These are phyloP conservation scores for Chrysosporium queenslandicum DNA, from an alignment of 2,329 filamentous ascomycete genomes.

Conservation along the genomic window DNA sequence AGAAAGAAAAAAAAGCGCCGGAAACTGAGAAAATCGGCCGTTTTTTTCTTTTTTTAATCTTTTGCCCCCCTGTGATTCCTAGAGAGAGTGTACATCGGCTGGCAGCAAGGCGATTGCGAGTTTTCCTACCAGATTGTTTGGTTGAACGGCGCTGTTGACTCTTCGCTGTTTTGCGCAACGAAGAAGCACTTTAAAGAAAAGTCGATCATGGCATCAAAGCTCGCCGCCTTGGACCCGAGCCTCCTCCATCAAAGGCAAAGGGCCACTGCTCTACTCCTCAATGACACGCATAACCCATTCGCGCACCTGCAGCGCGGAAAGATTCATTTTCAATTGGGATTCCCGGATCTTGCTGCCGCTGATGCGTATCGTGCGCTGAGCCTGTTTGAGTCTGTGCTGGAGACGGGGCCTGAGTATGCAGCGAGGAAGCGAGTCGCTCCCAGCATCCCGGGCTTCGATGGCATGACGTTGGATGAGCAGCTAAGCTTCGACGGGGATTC, in stretches of 20 bases:
- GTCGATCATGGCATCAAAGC: neutral
- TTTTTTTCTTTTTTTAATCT: no score
- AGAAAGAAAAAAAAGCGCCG: neutral
- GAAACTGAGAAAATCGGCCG: no score
- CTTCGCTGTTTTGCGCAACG: no score
- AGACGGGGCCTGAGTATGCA: slow-evolving; percentile 73
- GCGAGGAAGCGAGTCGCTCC: slow-evolving; percentile 41
- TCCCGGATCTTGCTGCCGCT: slow-evolving; percentile 79
- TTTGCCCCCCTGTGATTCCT: no score
- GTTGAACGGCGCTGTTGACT: no score
- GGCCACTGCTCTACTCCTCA: slow-evolving; percentile 41
- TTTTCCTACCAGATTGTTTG: no score
- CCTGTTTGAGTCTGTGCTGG: slow-evolving; percentile 66
- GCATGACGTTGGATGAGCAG: neutral
- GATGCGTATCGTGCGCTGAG: slow-evolving; percentile 88
- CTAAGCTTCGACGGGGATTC: neutral
- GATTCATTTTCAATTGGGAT: slow-evolving; percentile 63
- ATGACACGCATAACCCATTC: slow-evolving; percentile 35
- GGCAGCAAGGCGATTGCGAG: no score
- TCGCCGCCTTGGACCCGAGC: neutral
- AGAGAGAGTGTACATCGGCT: no score
- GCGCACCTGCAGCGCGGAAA: slow-evolving; percentile 48
- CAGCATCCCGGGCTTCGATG: slow-evolving; percentile 3
- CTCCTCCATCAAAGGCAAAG: slow-evolving; percentile 36
- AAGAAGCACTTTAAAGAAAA: neutral